These are phyloP conservation scores for Mortierella sp. DNA, from an alignment of 371 early-diverging fungal species.

Conservation along the genomic window DNA sequence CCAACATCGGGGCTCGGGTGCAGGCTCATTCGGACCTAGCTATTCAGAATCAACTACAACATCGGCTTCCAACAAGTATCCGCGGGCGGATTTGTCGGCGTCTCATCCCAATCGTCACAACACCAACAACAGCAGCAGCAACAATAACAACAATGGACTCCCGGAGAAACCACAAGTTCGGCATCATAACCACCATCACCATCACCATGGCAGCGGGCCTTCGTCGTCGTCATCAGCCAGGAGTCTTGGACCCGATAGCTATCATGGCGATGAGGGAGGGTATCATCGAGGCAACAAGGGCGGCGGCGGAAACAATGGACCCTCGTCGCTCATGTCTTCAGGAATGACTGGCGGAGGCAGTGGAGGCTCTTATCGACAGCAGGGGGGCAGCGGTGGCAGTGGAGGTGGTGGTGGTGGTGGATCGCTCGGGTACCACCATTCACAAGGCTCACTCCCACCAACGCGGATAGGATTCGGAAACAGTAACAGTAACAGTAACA, in stretches of 20 bases:
- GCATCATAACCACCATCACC: constrained; percentile 10
- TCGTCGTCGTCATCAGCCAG: constrained; percentile 2
- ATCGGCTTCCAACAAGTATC: constrained; percentile 36
- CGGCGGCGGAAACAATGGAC: constrained; percentile 7
- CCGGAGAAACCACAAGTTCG: constrained; percentile 45
- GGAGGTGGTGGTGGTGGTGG: background rate
- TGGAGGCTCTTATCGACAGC: constrained; percentile 26
- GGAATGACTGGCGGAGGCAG: constrained; percentile 19
- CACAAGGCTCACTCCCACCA: constrained; percentile 22
- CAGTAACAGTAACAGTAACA: constrained; percentile 10
- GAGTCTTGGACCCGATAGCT: constrained; percentile 6
- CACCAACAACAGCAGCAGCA: constrained; percentile 19
- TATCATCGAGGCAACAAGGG: constrained; percentile 6
- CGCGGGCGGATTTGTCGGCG: constrained; percentile 53
- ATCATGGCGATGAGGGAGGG: constrained; percentile 13
- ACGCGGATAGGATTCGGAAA: constrained; percentile 46
- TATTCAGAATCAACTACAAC: constrained; percentile 11
- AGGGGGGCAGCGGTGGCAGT: constrained; percentile 1
- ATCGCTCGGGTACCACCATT: constrained; percentile 17
- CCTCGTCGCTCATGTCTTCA: constrained; percentile 17
- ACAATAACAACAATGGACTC: constrained; percentile 13
- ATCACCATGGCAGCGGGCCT: background rate
- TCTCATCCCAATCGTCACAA: constrained; percentile 10
- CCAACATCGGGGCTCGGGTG: constrained; percentile 12
- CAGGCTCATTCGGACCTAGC: constrained; percentile 28